These are phyloP conservation scores for Neurospora intermedia DNA, from an alignment of 495 filamentous ascomycete genomes.

Conservation along the genomic window DNA sequence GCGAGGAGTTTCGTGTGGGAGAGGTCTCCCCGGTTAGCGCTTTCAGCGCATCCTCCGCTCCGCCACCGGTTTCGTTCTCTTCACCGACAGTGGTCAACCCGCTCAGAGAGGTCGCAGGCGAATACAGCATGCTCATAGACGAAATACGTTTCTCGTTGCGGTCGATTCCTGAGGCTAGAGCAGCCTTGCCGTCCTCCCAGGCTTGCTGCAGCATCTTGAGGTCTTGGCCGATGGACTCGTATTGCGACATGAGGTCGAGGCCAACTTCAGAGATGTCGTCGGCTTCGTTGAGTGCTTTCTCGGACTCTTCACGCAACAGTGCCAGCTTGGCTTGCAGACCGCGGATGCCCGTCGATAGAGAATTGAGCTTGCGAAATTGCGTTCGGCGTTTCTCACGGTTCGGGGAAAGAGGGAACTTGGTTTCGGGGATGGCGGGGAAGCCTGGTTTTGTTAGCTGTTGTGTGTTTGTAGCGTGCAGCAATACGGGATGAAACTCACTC, in stretches of 20 bases:
- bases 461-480: constrained; percentile 3
- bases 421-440: constrained; percentile 38
- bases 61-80: constrained; percentile 30
- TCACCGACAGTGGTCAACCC: constrained; percentile 80
- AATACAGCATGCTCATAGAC: constrained; percentile 57
- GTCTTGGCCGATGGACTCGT: constrained; percentile 87
- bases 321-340: constrained; percentile 93
- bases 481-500: constrained; percentile 39
- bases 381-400: constrained; percentile 68
- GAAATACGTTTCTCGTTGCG: constrained; percentile 59
- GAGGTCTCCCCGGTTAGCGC: constrained; percentile 59
- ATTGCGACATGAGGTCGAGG: constrained; percentile 68
- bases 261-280: constrained; percentile 66
- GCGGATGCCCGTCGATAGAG: constrained; percentile 80
- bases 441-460: constrained; percentile 11
- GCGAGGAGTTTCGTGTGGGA: constrained; percentile 17
- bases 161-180: constrained; percentile 64
- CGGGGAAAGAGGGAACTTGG: constrained; percentile 60
- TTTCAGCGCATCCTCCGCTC: constrained; percentile 55
- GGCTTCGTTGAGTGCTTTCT: constrained; percentile 59
- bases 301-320: constrained; percentile 80
- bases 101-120: constrained; percentile 68
- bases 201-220: constrained; percentile 73
- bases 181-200: constrained; percentile 79
- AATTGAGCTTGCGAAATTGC: constrained; percentile 75